Evolutionary conservation across 192 early-diverging fungal genomes (phyloP).

Genomic region (Mortierella hygrophila): DNA sequence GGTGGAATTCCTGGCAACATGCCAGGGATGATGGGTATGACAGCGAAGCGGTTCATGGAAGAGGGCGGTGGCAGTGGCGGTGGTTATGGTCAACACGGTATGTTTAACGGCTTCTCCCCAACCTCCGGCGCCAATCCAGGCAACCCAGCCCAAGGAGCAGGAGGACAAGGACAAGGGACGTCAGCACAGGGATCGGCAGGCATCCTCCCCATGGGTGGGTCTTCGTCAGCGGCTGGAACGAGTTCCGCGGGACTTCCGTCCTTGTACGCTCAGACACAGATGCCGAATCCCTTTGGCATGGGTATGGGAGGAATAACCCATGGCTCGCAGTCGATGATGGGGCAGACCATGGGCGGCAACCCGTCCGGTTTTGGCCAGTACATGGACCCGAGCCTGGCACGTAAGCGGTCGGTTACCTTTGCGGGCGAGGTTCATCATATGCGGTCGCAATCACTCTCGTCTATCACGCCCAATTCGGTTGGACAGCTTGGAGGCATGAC

Average conservation of each 20-base stretch:
- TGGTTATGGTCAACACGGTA: constrained; percentile 20
- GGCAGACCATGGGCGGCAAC: constrained; percentile 20
- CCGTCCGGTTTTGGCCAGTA: constrained; percentile 25
- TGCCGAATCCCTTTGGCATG: constrained; percentile 34
- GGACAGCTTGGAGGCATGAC: constrained; percentile 35
- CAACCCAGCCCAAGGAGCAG: constrained; percentile 2
- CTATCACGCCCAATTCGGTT: constrained; percentile 24
- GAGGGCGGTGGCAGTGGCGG: constrained; percentile 19
- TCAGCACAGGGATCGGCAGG: constrained; percentile 10
- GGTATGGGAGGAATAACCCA: constrained; percentile 31
- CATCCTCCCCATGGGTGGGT: constrained; percentile 5
- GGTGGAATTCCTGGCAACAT: constrained; percentile 34
- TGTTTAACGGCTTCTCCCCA: constrained; percentile 19
- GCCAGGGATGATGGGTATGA: constrained; percentile 43
- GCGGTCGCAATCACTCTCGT: constrained; percentile 43
- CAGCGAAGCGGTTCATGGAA: constrained; percentile 38
- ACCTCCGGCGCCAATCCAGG: constrained; percentile 16
- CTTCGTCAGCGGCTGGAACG: constrained; percentile 18
- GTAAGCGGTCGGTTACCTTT: constrained; percentile 42
- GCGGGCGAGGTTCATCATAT: constrained; percentile 45
- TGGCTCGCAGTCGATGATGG: constrained; percentile 33
- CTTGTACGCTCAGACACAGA: constrained; percentile 36
- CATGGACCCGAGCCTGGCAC: constrained; percentile 31
- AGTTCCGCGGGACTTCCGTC: constrained; percentile 27
- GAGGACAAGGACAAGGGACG: not conserved